Evolutionary conservation across 2,329 filamentous ascomycete species (phyloP).

Genomic region (Colletotrichum sp.): DNA sequence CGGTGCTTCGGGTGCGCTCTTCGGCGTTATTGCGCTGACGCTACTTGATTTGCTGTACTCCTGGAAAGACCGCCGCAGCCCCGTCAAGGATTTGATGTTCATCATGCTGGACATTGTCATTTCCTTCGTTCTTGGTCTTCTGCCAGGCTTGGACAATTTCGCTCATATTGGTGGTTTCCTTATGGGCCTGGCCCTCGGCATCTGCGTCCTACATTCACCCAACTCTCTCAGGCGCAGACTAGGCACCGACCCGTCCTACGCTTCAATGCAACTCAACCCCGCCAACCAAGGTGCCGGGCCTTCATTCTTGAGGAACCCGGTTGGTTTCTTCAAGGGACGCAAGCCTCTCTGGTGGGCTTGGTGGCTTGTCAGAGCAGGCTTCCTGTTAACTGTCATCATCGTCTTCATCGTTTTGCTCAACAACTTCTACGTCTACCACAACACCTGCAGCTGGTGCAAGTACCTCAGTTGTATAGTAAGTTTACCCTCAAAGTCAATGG

Average conservation of each 20-base stretch:
- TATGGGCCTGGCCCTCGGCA: slow-evolving; percentile 86
- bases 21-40: slow-evolving; percentile 88
- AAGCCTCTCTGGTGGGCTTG: slow-evolving; percentile 97
- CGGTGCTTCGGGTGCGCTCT: slow-evolving; percentile 88
- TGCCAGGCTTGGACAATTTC: slow-evolving; percentile 96
- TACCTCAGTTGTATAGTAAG: slow-evolving; percentile 91
- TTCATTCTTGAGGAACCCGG: slow-evolving; percentile 64
- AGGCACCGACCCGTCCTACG: slow-evolving; percentile 72
- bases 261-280: slow-evolving; percentile 63
- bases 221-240: slow-evolving; percentile 78
- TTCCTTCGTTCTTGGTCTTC: slow-evolving; percentile 87
- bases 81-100: slow-evolving; percentile 85
- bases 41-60: slow-evolving; percentile 92
- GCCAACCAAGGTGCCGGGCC: slow-evolving; percentile 49
- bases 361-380: slow-evolving; percentile 86
- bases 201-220: slow-evolving; percentile 89
- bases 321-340: slow-evolving; percentile 88
- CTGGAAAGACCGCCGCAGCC: slow-evolving; percentile 80
- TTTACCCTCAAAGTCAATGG: slow-evolving; percentile 28
- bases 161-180: slow-evolving; percentile 95
- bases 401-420: slow-evolving; percentile 86
- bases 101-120: slow-evolving; percentile 86
- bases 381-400: slow-evolving; percentile 79
- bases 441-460: slow-evolving; percentile 90
- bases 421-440: slow-evolving; percentile 85